Evolutionary conservation across 371 early-diverging fungal species (phyloP).

Genomic region (Mortierella sp.): DNA sequence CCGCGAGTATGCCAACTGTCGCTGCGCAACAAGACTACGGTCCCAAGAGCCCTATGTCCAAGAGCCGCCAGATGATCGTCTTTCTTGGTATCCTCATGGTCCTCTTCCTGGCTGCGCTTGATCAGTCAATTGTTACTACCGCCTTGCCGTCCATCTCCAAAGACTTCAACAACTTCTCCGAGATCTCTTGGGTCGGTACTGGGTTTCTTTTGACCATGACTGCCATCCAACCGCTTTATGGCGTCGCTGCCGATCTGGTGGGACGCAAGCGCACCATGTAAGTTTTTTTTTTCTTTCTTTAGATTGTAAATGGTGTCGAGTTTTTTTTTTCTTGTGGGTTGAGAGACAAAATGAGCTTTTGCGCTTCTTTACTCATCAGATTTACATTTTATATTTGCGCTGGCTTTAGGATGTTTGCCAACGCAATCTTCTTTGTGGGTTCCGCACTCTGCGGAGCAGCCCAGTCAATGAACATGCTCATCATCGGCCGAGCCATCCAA

Average conservation of each 20-base stretch:
- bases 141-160: constrained; percentile 78
- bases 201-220: constrained; percentile 63
- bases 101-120: constrained; percentile 72
- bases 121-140: constrained; percentile 80
- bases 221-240: constrained; percentile 53
- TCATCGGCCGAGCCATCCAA: constrained; percentile 75
- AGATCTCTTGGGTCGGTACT: constrained; percentile 69
- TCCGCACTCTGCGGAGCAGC: constrained; percentile 70
- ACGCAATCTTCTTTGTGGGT: constrained; percentile 65
- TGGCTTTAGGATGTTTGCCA: constrained; percentile 66
- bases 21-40: constrained; percentile 19
- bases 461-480: constrained; percentile 64
- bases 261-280: constrained; percentile 54
- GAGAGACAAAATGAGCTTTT: not conserved
- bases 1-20: not conserved
- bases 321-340: not conserved
- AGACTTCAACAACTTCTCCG: constrained; percentile 70
- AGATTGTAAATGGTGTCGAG: constrained; percentile 61
- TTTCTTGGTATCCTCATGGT: constrained; percentile 58
- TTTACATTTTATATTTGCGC: constrained; percentile 71
- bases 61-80: constrained; percentile 10
- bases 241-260: constrained; percentile 69
- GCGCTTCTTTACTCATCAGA: not conserved
- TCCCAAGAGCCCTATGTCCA: constrained; percentile 13
- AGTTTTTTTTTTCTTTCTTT: not conserved